These are phyloP conservation scores for Wallacemonas sp. DNA, from an alignment of 208 protist genomes.

Conservation along the genomic window DNA sequence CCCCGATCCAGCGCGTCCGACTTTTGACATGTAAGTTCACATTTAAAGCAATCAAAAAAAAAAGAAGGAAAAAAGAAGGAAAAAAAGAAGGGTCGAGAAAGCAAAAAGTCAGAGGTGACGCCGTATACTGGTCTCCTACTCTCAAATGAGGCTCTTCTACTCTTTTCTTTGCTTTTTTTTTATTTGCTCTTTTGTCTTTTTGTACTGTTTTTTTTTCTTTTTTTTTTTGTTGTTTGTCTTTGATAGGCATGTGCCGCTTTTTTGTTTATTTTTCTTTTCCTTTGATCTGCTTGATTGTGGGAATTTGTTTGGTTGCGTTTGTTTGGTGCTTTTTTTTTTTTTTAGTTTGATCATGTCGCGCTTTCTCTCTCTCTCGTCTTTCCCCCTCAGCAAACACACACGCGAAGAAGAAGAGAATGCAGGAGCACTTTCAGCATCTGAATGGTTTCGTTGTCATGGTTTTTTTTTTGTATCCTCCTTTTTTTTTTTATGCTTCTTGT, in stretches of 20 bases:
- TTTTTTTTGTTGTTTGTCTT: slow-evolving; percentile 17
- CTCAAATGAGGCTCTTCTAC: background rate
- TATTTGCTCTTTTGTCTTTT: slow-evolving; percentile 16
- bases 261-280: background rate
- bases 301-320: background rate
- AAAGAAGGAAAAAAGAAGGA: background rate
- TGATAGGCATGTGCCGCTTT: background rate
- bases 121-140: background rate
- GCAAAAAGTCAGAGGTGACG: too few relatives aligned
- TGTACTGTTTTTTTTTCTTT: slow-evolving; percentile 15
- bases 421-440: background rate
- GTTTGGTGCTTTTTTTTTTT: too few relatives aligned
- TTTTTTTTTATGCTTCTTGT: background rate
- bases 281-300: background rate
- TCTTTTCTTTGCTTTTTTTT: background rate
- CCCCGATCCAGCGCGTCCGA: too few relatives aligned
- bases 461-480: background rate
- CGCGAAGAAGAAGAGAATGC: background rate
- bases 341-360: too few relatives aligned
- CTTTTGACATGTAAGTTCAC: too few relatives aligned
- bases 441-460: slow-evolving; percentile 1
- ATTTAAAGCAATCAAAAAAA: too few relatives aligned
- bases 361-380: slow-evolving; percentile 5
- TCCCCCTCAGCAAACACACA: background rate
- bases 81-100: too few relatives aligned